These are phyloP conservation scores for Cerrena zonata DNA, from an alignment of 1,284 basidiomycete genomes.

Conservation along the genomic window DNA sequence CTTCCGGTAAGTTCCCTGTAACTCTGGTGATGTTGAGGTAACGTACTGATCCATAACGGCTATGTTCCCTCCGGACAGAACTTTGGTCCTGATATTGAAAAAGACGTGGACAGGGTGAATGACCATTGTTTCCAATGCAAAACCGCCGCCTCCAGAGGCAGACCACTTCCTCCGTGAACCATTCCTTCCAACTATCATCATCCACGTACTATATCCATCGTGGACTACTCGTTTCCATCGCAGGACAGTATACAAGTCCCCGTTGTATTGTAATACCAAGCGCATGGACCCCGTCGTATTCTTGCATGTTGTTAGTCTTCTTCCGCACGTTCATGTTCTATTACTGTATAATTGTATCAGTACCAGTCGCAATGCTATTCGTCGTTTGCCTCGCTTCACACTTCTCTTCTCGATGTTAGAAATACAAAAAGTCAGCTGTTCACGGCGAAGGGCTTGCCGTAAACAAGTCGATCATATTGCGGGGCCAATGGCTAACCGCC, in stretches of 20 bases:
- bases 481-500: too few species aligned
- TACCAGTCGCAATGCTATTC: constrained; percentile 15
- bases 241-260: constrained; percentile 2
- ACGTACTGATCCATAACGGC: background rate
- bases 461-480: too few species aligned
- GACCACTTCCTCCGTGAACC: constrained; percentile 20
- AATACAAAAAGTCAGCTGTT: background rate
- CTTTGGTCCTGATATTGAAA: constrained; percentile 36
- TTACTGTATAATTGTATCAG: constrained; percentile 15
- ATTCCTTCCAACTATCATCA: background rate
- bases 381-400: background rate
- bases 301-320: constrained; percentile 3
- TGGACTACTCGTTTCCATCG: background rate
- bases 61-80: constrained; percentile 21
- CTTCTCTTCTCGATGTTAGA: background rate
- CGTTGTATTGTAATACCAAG: constrained; percentile 1
- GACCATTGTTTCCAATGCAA: constrained; percentile 37
- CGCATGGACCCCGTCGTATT: constrained; percentile 8
- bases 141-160: constrained; percentile 28
- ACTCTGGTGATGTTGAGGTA: background rate
- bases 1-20: constrained; percentile 38
- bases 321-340: background rate
- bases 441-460: background rate
- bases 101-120: constrained; percentile 34
- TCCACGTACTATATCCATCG: background rate